A percentile compares a stretch with the other conserved stretches of the same genome.
Evolutionary conservation across 192 early-diverging fungal species (phyloP).

Genomic region (Powellomyces hirtus): DNA sequence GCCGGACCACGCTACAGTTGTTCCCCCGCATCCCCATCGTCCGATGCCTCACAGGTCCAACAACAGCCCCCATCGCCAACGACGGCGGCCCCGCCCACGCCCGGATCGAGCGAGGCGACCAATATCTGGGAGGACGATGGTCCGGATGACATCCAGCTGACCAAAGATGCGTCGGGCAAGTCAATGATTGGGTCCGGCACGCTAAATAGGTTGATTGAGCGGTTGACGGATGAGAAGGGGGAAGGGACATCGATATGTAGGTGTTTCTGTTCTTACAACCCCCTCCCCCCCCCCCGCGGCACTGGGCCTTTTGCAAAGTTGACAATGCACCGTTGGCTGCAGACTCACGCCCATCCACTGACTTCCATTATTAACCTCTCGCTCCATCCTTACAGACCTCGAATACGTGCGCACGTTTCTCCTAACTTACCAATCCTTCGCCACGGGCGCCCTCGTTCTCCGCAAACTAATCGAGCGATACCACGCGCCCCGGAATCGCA

Average conservation of each 20-base stretch:
- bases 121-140: slow-evolving; percentile 32
- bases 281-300: too few relatives aligned
- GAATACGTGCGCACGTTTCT: slow-evolving; percentile 43
- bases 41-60: neutral
- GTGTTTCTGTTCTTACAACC: neutral
- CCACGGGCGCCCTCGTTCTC: slow-evolving; percentile 18
- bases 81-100: neutral
- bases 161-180: neutral
- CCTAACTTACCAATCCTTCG: slow-evolving; percentile 45
- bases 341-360: too few relatives aligned
- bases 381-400: slow-evolving; percentile 21
- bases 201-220: slow-evolving; percentile 31
- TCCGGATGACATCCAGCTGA: slow-evolving; percentile 16
- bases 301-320: too few relatives aligned
- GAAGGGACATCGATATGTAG: slow-evolving; percentile 20
- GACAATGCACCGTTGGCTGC: too few relatives aligned
- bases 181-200: slow-evolving; percentile 18
- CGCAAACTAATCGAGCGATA: slow-evolving; percentile 36
- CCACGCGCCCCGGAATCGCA: slow-evolving; percentile 17
- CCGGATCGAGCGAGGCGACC: neutral
- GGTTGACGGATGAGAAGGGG: slow-evolving; percentile 29
- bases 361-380: too few relatives aligned
- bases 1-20: neutral
- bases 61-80: neutral
- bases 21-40: neutral